Evolutionary conservation across 2,329 filamentous ascomycete species (phyloP).

Genomic region (Fusarium heterosporum): DNA sequence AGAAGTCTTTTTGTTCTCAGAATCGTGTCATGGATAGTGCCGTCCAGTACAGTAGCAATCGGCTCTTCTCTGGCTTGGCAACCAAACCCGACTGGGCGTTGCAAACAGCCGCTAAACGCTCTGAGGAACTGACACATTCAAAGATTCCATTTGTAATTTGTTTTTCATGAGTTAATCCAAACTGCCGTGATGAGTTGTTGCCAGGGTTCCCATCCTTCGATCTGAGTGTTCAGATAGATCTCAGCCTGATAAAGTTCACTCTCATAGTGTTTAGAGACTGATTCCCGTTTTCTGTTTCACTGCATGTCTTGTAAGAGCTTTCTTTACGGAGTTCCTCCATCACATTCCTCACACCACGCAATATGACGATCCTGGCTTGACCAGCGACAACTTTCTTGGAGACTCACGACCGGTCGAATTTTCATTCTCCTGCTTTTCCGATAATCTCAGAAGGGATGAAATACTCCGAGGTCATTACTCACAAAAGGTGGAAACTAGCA

Average conservation of each 20-base stretch:
- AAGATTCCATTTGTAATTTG: conserved; percentile 1
- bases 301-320: conserved; percentile 11
- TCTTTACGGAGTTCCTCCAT: conserved; percentile 2
- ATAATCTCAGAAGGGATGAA: conserved; percentile 10
- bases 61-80: conserved; percentile 30
- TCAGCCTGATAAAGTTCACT: not conserved
- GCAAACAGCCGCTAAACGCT: conserved; percentile 17
- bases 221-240: not conserved
- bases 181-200: conserved; percentile 8
- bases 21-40: conserved; percentile 14
- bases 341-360: conserved; percentile 33
- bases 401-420: not conserved
- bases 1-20: not conserved
- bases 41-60: conserved; percentile 3
- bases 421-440: conserved; percentile 16
- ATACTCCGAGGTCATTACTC: conserved; percentile 22
- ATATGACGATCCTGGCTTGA: conserved; percentile 34
- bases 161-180: not conserved
- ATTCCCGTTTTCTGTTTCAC: conserved; percentile 14
- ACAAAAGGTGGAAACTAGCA: conserved; percentile 6
- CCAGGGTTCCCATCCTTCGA: not conserved
- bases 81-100: conserved; percentile 22
- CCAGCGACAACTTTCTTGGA: conserved; percentile 12
- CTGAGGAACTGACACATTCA: conserved; percentile 4
- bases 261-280: not conserved